A percentile compares a stretch with the other conserved stretches of the same genome.
Conservation (phyloP, 2,329 filamentous ascomycete genomes). For the Cordyceps militaris region DNA sequence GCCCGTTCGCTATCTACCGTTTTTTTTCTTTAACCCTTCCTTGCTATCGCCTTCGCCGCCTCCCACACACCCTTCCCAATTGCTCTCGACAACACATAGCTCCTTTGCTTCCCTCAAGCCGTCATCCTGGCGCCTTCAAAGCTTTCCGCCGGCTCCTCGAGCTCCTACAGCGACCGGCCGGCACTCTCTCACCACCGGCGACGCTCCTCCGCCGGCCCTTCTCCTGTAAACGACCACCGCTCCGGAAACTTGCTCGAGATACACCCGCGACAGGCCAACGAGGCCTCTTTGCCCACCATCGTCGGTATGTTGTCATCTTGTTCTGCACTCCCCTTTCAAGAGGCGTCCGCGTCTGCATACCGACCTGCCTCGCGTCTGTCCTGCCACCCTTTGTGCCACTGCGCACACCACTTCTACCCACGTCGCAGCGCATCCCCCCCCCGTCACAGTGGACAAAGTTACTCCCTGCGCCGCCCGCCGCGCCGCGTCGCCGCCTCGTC, state of each 20-base stretch:
- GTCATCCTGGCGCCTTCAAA: constrained; percentile 46
- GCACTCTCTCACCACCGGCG: constrained; percentile 42
- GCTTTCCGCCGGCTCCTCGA: constrained; percentile 45
- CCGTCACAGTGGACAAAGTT: background rate
- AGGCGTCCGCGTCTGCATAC: background rate
- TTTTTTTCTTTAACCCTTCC: background rate
- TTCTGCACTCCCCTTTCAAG: background rate
- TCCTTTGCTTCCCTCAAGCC: constrained; percentile 16
- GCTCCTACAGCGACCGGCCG: constrained; percentile 44
- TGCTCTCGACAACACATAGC: background rate
- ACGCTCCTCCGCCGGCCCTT: constrained; percentile 37
- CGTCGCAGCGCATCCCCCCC: background rate
- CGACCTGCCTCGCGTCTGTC: background rate
- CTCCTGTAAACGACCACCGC: constrained; percentile 25
- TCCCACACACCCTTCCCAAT: background rate
- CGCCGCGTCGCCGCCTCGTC: background rate
- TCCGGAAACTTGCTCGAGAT: constrained; percentile 26
- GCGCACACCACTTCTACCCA: constrained; percentile 1
- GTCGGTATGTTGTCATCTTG: constrained; percentile 36
- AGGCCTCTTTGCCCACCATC: constrained; percentile 42
- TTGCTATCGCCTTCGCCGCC: background rate
- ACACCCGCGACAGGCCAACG: constrained; percentile 24
- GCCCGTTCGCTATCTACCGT: background rate
- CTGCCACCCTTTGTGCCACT: background rate
- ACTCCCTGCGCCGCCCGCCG: background rate